phyloP scores from a whole-genome alignment of 208 protist genomes.

The Leishmania lainsoni region DNA sequence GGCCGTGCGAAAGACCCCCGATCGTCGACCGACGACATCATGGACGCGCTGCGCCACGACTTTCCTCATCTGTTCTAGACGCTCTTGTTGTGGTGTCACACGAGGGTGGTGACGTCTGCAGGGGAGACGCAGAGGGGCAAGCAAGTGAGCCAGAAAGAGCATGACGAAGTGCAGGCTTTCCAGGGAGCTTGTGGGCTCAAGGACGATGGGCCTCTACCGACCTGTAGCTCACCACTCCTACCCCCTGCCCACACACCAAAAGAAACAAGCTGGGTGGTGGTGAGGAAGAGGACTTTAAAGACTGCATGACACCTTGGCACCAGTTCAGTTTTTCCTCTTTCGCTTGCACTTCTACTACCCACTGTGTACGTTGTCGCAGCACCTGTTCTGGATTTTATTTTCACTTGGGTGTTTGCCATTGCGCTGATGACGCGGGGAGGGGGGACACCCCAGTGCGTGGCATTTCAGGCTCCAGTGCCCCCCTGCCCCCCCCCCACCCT shows the following conservation, averaged over 20 bases:
- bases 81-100: not conserved
- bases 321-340: not conserved
- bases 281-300: not conserved
- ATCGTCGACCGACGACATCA: constrained; percentile 69
- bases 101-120: not conserved
- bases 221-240: too few species aligned
- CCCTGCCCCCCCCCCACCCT: not conserved
- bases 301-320: not conserved
- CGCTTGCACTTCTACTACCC: not conserved
- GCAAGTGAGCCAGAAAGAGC: not conserved
- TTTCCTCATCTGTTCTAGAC: constrained; percentile 61
- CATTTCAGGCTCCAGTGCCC: not conserved
- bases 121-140: not conserved
- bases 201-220: not conserved
- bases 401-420: not conserved
- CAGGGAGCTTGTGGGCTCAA: not conserved
- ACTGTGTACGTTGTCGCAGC: not conserved
- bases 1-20: constrained; percentile 62
- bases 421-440: not conserved
- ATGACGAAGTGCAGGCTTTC: not conserved
- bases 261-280: not conserved
- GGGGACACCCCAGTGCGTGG: not conserved
- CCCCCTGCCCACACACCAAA: too few species aligned
- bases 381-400: not conserved
- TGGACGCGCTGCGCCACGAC: constrained; percentile 73